These are phyloP conservation scores for Ophiostoma fasciatum DNA, from an alignment of 2,329 filamentous ascomycete genomes.

Conservation along the genomic window DNA sequence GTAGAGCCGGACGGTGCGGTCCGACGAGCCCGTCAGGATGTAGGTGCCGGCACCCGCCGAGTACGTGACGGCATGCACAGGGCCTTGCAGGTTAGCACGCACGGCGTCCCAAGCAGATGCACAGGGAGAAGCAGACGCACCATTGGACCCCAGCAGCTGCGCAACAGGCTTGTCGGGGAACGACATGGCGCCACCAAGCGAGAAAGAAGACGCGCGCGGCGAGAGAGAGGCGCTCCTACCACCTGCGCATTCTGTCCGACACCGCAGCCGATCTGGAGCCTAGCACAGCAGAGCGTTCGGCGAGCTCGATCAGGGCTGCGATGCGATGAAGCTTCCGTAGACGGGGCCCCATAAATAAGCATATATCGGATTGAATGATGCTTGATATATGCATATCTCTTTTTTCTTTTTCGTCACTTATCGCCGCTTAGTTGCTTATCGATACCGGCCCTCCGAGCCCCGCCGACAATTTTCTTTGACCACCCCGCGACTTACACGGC, in stretches of 20 bases:
- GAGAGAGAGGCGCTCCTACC: not conserved
- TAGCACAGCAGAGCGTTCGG: too few species aligned
- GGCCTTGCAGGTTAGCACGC: constrained; percentile 31
- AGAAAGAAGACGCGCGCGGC: not conserved
- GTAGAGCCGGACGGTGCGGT: constrained; percentile 75
- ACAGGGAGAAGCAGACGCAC: constrained; percentile 20
- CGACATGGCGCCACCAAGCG: constrained; percentile 20
- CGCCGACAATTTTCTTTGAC: constrained; percentile 8
- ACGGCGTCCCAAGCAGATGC: not conserved
- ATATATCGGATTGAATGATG: too few species aligned
- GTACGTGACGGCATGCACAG: constrained; percentile 58
- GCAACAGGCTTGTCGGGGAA: constrained; percentile 35
- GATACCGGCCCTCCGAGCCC: too few species aligned
- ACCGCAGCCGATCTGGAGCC: too few species aligned
- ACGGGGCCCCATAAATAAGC: too few species aligned
- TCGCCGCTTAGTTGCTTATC: too few species aligned
- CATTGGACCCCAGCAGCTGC: constrained; percentile 43
- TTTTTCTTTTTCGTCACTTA: too few species aligned
- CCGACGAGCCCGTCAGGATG: constrained; percentile 72
- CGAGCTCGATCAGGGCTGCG: too few species aligned
- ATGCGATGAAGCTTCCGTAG: too few species aligned
- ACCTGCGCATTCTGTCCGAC: not conserved
- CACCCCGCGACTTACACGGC: constrained; percentile 8
- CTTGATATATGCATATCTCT: too few species aligned
- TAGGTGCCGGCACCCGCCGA: constrained; percentile 60